Conservation (phyloP, 495 filamentous ascomycete genomes). For the Parmelia sp. region DNA sequence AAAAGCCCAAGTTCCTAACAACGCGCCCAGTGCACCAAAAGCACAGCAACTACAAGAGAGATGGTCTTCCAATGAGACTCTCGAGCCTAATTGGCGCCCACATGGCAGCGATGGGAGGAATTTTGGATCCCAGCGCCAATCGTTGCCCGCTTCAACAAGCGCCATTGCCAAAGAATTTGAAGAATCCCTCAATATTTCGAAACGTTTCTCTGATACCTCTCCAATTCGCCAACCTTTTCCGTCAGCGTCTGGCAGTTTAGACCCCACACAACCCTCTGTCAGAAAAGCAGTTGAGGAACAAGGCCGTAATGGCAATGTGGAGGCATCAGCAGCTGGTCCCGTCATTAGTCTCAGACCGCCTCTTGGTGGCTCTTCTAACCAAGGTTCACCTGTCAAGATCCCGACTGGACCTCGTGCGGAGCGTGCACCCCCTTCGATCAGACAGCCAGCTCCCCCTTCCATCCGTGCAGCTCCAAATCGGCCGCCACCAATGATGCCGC, state of each 20-base stretch:
- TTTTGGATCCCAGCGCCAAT: slow-evolving; percentile 9
- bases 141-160: neutral
- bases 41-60: slow-evolving; percentile 36
- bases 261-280: slow-evolving; percentile 18
- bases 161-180: slow-evolving; percentile 12
- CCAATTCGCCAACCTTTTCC: slow-evolving; percentile 6
- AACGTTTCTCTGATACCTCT: slow-evolving; percentile 19
- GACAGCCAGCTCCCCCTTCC: slow-evolving; percentile 22
- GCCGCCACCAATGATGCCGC: slow-evolving; percentile 17
- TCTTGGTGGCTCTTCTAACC: slow-evolving; percentile 9
- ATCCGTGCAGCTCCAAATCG: slow-evolving; percentile 17
- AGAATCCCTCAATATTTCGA: slow-evolving; percentile 11
- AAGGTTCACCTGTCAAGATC: slow-evolving; percentile 25
- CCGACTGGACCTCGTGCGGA: slow-evolving; percentile 29
- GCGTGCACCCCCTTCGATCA: slow-evolving; percentile 22
- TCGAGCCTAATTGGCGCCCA: slow-evolving; percentile 4
- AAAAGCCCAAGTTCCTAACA: slow-evolving; percentile 35
- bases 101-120: slow-evolving; percentile 4
- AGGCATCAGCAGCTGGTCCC: slow-evolving; percentile 10
- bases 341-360: slow-evolving; percentile 11
- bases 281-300: slow-evolving; percentile 25
- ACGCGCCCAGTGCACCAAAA: slow-evolving; percentile 47
- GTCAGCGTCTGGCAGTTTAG: slow-evolving; percentile 7
- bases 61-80: slow-evolving; percentile 8
- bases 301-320: slow-evolving; percentile 23